These are phyloP conservation scores for Aspergillus candidus DNA, from an alignment of 2,329 filamentous ascomycete genomes.

Conservation along the genomic window DNA sequence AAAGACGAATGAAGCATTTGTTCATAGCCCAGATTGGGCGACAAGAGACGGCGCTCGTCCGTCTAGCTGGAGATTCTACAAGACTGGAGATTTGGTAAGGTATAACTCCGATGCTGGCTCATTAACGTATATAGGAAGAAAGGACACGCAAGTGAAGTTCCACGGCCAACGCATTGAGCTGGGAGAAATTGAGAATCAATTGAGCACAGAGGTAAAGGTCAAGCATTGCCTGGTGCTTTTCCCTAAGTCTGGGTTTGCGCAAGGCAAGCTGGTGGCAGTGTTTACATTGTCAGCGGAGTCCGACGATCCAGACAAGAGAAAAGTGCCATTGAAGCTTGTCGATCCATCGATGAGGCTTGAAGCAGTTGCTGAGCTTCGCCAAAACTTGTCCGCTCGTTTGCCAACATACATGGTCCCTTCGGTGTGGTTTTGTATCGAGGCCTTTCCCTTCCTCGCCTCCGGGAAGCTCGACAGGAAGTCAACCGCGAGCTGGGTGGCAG, in stretches of 20 bases:
- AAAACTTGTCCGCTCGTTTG: slow-evolving; percentile 27
- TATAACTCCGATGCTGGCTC: slow-evolving; percentile 33
- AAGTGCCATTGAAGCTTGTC: slow-evolving; percentile 21
- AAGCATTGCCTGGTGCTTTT: slow-evolving; percentile 33
- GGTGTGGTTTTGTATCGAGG: slow-evolving; percentile 41
- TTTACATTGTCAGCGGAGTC: slow-evolving; percentile 23
- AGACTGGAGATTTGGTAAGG: slow-evolving; percentile 37
- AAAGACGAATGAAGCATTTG: slow-evolving; percentile 55
- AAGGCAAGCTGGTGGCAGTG: slow-evolving; percentile 28
- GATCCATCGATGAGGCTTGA: slow-evolving; percentile 14
- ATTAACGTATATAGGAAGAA: slow-evolving; percentile 49
- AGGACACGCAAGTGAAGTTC: slow-evolving; percentile 64
- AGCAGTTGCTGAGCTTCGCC: slow-evolving; percentile 23
- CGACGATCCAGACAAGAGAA: slow-evolving; percentile 13
- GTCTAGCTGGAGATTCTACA: slow-evolving; percentile 31
- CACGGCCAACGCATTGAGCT: slow-evolving; percentile 61
- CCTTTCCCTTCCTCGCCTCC: slow-evolving; percentile 41
- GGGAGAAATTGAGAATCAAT: slow-evolving; percentile 44
- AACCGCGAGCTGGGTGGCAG: slow-evolving; percentile 29
- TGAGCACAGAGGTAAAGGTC: slow-evolving; percentile 24
- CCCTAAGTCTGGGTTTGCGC: slow-evolving; percentile 30
- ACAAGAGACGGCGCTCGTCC: slow-evolving; percentile 27
- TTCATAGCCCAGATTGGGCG: slow-evolving; percentile 52
- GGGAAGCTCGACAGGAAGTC: slow-evolving; percentile 43
- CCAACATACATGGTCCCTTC: slow-evolving; percentile 45